Evolutionary conservation across 2,329 filamentous ascomycete genomes (phyloP).

Genomic region (Fusarium proliferatum): DNA sequence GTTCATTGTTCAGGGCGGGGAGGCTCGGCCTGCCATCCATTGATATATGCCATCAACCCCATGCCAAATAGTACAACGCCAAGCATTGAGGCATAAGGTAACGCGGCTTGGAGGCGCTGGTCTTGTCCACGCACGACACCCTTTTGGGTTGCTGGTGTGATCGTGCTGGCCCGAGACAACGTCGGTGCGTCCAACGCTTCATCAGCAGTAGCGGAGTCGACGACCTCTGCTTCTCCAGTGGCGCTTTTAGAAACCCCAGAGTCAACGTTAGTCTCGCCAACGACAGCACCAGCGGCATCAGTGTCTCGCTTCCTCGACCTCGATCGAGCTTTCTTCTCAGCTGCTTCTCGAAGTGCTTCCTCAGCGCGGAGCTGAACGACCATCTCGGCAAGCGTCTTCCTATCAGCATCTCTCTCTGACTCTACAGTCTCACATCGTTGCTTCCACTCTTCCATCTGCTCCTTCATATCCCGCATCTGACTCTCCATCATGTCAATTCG

Average conservation of each 20-base stretch:
- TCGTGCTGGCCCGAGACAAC: conserved; percentile 61
- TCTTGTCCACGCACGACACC: conserved; percentile 56
- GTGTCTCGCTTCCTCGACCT: conserved; percentile 49
- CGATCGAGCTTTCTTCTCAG: conserved; percentile 55
- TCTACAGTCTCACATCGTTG: conserved; percentile 84
- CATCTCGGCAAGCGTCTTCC: conserved; percentile 87
- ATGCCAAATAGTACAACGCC: conserved; percentile 85
- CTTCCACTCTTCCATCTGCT: conserved; percentile 82
- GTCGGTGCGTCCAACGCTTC: conserved; percentile 55
- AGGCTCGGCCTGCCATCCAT: conserved; percentile 74
- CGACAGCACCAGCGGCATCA: conserved; percentile 35
- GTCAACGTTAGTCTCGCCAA: conserved; percentile 24
- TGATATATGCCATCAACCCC: conserved; percentile 87
- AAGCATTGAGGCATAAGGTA: conserved; percentile 84
- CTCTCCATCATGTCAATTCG: conserved; percentile 80
- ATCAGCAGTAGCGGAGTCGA: conserved; percentile 42
- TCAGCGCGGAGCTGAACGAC: conserved; percentile 82
- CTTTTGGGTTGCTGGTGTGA: conserved; percentile 58
- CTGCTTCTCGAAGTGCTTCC: conserved; percentile 61
- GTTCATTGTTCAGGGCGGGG: conserved; percentile 50
- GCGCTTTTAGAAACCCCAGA: conserved; percentile 37
- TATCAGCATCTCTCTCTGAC: conserved; percentile 75
- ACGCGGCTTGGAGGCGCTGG: conserved; percentile 60
- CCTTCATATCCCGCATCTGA: conserved; percentile 84
- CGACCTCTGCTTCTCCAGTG: conserved; percentile 23